A percentile compares a stretch with the other conserved stretches of the same genome.
Evolutionary conservation across 2,329 filamentous ascomycete genomes (phyloP).

Genomic region (Hymenoscyphus albidus): DNA sequence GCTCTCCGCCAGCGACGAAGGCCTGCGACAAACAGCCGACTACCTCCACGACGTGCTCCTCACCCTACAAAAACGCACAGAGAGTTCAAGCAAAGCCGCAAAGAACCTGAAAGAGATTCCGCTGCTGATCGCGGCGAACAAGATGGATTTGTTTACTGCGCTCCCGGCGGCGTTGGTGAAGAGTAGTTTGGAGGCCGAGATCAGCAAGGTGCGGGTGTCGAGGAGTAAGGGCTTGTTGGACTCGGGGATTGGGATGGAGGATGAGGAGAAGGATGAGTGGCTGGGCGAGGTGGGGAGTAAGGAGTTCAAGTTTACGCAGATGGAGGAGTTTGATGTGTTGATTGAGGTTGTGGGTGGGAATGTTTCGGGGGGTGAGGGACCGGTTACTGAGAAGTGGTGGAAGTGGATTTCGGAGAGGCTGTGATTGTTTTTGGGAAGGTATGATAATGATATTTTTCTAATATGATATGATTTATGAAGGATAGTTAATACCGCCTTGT

Average conservation of each 20-base stretch:
- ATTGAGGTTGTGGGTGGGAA: slow-evolving; percentile 77
- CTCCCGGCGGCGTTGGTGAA: slow-evolving; percentile 74
- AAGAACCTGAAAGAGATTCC: slow-evolving; percentile 60
- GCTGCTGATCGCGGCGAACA: slow-evolving; percentile 87
- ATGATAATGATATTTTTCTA: neutral
- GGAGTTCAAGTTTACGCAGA: slow-evolving; percentile 73
- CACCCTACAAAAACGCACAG: slow-evolving; percentile 69
- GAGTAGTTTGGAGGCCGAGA: slow-evolving; percentile 72
- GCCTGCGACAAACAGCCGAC: slow-evolving; percentile 68
- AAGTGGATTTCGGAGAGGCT: slow-evolving; percentile 79
- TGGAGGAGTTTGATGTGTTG: slow-evolving; percentile 77
- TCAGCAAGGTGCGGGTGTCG: slow-evolving; percentile 71
- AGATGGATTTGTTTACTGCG: slow-evolving; percentile 92
- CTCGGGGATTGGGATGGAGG: slow-evolving; percentile 68
- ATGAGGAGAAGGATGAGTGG: slow-evolving; percentile 74
- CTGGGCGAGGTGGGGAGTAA: slow-evolving; percentile 76
- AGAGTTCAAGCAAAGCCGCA: slow-evolving; percentile 50
- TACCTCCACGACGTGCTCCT: slow-evolving; percentile 92
- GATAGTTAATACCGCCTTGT: no score
- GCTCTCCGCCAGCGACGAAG: slow-evolving; percentile 51
- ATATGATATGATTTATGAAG: neutral
- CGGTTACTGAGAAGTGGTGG: slow-evolving; percentile 83
- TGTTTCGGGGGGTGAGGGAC: slow-evolving; percentile 55
- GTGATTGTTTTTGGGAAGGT: slow-evolving; percentile 37
- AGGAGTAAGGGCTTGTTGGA: slow-evolving; percentile 79